Conservation (phyloP, 768 basidiomycete genomes). For the Mycena kentingensis region DNA sequence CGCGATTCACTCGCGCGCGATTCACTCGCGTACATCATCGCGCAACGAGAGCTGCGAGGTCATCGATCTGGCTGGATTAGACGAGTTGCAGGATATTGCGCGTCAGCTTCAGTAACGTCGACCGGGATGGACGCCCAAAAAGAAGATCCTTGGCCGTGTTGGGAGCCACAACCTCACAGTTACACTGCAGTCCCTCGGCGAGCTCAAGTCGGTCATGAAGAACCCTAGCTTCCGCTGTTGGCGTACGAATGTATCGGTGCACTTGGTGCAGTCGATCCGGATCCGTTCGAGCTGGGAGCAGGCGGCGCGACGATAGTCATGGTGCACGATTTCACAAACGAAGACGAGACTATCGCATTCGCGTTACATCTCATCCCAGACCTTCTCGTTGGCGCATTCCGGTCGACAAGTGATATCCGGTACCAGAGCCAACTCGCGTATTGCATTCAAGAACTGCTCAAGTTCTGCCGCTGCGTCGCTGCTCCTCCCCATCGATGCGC, state of each 20-base stretch:
- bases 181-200: conserved; percentile 68
- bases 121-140: conserved; percentile 49
- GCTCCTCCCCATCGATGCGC: conserved; percentile 86
- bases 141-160: conserved; percentile 70
- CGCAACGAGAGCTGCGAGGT: conserved; percentile 67
- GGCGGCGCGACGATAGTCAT: conserved; percentile 69
- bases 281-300: conserved; percentile 73
- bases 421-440: conserved; percentile 90
- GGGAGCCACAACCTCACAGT: conserved; percentile 82
- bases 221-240: conserved; percentile 66
- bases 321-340: conserved; percentile 77
- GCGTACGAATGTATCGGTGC: conserved; percentile 91
- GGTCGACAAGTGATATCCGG: conserved; percentile 90
- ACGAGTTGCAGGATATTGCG: conserved; percentile 55
- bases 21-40: conserved; percentile 70
- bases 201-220: conserved; percentile 75
- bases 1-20: too few relatives aligned
- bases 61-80: conserved; percentile 73
- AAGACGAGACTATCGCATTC: conserved; percentile 74
- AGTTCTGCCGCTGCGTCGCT: conserved; percentile 88
- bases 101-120: conserved; percentile 49
- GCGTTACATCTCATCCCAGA: conserved; percentile 84
- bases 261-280: conserved; percentile 93
- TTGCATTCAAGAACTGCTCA: conserved; percentile 87
- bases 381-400: conserved; percentile 85